A percentile compares a stretch with the other conserved stretches of the same genome.
Evolutionary conservation across 495 filamentous ascomycete species (phyloP).

Genomic region (Letharia columbiana): DNA sequence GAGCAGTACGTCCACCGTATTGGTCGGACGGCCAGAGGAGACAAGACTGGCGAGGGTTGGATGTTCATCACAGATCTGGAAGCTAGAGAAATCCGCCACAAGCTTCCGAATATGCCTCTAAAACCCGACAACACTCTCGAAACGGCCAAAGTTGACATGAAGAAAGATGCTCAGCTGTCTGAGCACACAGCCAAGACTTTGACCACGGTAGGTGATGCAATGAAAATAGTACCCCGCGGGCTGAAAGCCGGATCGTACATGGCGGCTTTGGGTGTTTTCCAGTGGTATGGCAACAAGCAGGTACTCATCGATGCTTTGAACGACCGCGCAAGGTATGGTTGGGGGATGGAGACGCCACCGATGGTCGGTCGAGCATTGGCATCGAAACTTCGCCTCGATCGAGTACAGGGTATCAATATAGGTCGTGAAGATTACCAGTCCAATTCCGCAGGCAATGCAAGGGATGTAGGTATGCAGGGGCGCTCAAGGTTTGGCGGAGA

Average conservation of each 20-base stretch:
- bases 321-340: conserved; percentile 49
- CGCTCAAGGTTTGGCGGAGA: not conserved
- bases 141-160: conserved; percentile 47
- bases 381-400: conserved; percentile 38
- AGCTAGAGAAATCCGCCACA: conserved; percentile 35
- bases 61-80: conserved; percentile 59
- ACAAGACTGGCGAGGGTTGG: conserved; percentile 74
- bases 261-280: conserved; percentile 38
- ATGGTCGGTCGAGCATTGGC: conserved; percentile 37
- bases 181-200: conserved; percentile 31
- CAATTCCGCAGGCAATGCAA: not conserved
- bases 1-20: conserved; percentile 69
- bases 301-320: conserved; percentile 50
- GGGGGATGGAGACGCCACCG: conserved; percentile 53
- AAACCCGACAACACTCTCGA: conserved; percentile 46
- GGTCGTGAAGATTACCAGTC: conserved; percentile 20
- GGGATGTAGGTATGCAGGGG: not conserved
- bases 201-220: conserved; percentile 32
- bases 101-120: conserved; percentile 57
- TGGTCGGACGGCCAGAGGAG: conserved; percentile 64
- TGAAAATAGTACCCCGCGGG: conserved; percentile 29
- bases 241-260: conserved; percentile 47
- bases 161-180: conserved; percentile 28
- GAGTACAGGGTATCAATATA: conserved; percentile 40
- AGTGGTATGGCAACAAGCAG: conserved; percentile 28